Base-by-base conservation (phyloP, 495 filamentous ascomycete species). In the Penicillium subrubescens region DNA sequence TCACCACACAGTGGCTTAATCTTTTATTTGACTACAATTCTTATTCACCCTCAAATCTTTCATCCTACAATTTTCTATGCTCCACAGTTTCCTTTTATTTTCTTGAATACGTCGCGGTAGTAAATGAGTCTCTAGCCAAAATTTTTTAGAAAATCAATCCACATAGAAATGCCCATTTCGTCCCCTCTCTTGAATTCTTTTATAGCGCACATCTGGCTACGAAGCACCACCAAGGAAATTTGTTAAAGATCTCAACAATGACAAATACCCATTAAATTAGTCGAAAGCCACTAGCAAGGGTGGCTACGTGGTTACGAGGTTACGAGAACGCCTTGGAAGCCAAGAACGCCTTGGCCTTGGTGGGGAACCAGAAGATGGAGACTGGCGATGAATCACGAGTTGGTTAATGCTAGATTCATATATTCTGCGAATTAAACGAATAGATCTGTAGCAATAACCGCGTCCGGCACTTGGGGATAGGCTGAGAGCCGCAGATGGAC, bases 401-500 rank as follows among this genome's bases (percentile, higher is more conserved):
- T 17, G 29, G 25, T 52, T 15, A 27, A 29, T 52, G 48, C 12
- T 31, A 52, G 23, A 29, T 52, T 15, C 27, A 31, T 35, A 1
- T 6, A 23, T 48, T 10, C 14, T 58, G 39, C 31, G 7, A n/a
- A 51, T 19, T 27, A n/a, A 52, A 68, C 62, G 44, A 60, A 65
- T 62, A 39, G 29, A 51, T 41, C 50, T 31, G 27, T 29, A 52
- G 25, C 25, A 41, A 63, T 68, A 62, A 60, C 65, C 60, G 65
- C 59, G 63, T 6, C 53, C 33, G 34, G 33, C n/a, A 25, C 25
- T n/a, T 14, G 25, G 53, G 34, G 52, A 68, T 62, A 62, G 64
- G 65, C 64, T 63, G 54, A 64, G 55, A 61, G 57, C 59, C 62
- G 43, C 60, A 62, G 55, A 61, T 51, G 62, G 62, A 54, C 33